Base-by-base conservation (phyloP, 768 basidiomycete species). In the Termitomyces sp. region DNA sequence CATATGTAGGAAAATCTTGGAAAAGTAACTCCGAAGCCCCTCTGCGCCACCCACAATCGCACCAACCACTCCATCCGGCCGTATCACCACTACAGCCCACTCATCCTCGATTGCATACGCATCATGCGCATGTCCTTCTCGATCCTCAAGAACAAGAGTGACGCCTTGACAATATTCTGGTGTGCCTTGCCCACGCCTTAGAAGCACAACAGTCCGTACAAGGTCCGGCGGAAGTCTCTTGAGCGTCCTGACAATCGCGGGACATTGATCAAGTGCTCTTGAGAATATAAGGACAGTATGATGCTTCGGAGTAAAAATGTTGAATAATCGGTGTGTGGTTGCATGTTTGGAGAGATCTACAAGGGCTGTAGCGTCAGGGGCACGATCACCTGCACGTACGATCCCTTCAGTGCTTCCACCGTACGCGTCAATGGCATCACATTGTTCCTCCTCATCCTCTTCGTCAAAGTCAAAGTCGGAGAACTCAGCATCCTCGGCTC, bases 41-140 rank as follows among this genome's bases (percentile, higher is more conserved):
- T 67, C 63, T 9, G 60, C 58, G 16, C 70, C 72, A 22, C 66
- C 65, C 18, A 74, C 73, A 34, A 77, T 67, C 4, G 75, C 77
- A 18, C 80, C 81, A 6, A 78, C 68, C 12, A 76, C 71, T 16
- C 76, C 78, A 62, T 82, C 81, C 0, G 80, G 81, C n/a, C 81
- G 65, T 16, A 80, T 67, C 27, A 77, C 69, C 1, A 73, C 72
- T 12, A 77, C 66, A 20, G 66, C 69, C 51, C 64, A 74, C 20
- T 70, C 70, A 31, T 70, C 71, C 8, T 59, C 58, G 12, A 67
- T 66, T 57, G 70, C 64, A 68, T 81, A 82, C 0, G 71, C 71
- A 3, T 63, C 63, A 59, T 76, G 72, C 0, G 81, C 78, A 49
- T 77, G 72, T 5, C 74, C 76, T 4, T 59, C 63, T 27, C 27